Evolutionary conservation across 2,329 filamentous ascomycete genomes (phyloP).

Genomic region (Macrophomina tecta): DNA sequence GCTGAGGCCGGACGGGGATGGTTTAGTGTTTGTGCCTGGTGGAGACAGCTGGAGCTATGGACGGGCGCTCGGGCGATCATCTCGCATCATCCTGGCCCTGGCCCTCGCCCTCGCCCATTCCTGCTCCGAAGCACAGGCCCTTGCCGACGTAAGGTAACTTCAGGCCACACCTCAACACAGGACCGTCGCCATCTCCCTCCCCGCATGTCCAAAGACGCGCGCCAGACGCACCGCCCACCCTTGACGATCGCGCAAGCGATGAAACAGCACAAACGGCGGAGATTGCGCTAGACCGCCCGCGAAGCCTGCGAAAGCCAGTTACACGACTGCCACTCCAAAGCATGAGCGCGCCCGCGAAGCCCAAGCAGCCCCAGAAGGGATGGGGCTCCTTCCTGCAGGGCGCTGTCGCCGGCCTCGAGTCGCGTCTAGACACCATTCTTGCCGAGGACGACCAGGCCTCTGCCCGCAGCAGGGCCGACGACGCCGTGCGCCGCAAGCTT

Average conservation of each 20-base stretch:
- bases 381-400: constrained; percentile 74
- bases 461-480: constrained; percentile 49
- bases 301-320: constrained; percentile 13
- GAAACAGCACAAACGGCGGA: constrained; percentile 29
- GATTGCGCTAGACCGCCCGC: constrained; percentile 25
- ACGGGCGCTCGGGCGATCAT: constrained; percentile 13
- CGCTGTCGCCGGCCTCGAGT: constrained; percentile 92
- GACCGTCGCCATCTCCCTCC: constrained; percentile 2
- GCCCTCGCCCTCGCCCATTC: constrained; percentile 18
- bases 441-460: constrained; percentile 72
- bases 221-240: constrained; percentile 19
- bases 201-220: constrained; percentile 24
- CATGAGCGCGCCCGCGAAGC: constrained; percentile 31
- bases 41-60: constrained; percentile 12
- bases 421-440: constrained; percentile 87
- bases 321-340: constrained; percentile 19
- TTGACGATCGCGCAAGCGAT: constrained; percentile 25
- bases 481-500: constrained; percentile 42
- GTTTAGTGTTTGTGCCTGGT: constrained; percentile 6
- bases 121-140: constrained; percentile 8
- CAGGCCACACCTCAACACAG: constrained; percentile 22
- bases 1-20: constrained; percentile 21
- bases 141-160: constrained; percentile 19
- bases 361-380: constrained; percentile 37
- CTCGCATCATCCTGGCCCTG: constrained; percentile 9